Percentiles rank a stretch among this genome's conserved stretches.
These are phyloP conservation scores for Backusella circina DNA, from an alignment of 192 early-diverging fungal genomes.

Conservation along the genomic window DNA sequence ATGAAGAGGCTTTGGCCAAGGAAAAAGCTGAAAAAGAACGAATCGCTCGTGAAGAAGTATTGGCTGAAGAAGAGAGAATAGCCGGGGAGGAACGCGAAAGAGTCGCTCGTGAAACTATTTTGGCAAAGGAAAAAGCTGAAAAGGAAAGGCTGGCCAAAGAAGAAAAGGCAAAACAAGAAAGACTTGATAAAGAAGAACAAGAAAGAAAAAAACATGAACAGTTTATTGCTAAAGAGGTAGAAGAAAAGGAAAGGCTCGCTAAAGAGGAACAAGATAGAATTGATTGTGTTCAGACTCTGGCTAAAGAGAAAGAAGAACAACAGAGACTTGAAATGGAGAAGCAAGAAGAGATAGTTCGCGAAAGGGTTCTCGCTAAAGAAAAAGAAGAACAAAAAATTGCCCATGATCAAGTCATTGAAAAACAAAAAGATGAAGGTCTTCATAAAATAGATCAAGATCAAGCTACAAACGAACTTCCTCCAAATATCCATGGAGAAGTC, in stretches of 20 bases:
- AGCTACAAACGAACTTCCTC: not conserved
- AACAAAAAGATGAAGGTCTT: not conserved
- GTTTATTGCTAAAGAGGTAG: not conserved
- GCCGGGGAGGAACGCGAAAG: not conserved
- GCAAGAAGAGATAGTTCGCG: not conserved
- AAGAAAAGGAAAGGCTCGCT: not conserved
- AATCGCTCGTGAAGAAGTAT: not conserved
- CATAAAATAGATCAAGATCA: not conserved
- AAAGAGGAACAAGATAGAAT: not conserved
- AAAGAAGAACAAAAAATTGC: not conserved
- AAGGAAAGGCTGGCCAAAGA: not conserved
- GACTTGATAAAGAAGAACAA: not conserved
- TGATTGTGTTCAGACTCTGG: not conserved
- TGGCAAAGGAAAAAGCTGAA: not conserved
- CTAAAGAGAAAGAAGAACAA: not conserved
- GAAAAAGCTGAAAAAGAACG: not conserved
- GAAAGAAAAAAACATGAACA: not conserved
- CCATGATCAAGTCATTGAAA: not conserved
- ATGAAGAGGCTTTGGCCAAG: not conserved
- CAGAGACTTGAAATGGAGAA: not conserved
- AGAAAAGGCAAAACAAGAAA: not conserved
- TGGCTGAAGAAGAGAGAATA: not conserved
- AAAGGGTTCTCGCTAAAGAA: not conserved
- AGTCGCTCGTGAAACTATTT: not conserved
- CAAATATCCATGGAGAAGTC: not conserved